Conservation (phyloP, 768 basidiomycete species). For the Phylloporus sp. region DNA sequence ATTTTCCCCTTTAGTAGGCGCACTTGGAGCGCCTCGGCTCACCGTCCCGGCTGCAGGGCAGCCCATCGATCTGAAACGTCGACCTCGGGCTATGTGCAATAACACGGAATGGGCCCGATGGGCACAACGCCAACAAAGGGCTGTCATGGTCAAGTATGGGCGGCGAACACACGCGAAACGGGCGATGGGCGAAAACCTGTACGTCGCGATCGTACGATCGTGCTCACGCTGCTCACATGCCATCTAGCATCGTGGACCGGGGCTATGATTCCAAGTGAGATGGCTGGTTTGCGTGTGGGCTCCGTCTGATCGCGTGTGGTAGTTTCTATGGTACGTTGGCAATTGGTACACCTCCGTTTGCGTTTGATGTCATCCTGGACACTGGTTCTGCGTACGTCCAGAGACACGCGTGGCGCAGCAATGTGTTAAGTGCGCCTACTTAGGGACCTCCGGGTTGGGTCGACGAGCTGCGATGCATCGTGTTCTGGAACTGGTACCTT, state of each 20-base stretch:
- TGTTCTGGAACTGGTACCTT: slow-evolving; percentile 35
- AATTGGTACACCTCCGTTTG: slow-evolving; percentile 43
- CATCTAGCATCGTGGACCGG: slow-evolving; percentile 55
- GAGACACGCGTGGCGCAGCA: background rate
- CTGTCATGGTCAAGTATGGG: slow-evolving; percentile 48
- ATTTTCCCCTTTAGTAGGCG: slow-evolving; percentile 7
- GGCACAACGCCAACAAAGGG: slow-evolving; percentile 46
- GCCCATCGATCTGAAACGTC: slow-evolving; percentile 19
- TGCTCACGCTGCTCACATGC: slow-evolving; percentile 1
- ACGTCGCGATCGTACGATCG: background rate
- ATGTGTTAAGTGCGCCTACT: slow-evolving; percentile 20
- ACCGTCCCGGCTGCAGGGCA: slow-evolving; percentile 13
- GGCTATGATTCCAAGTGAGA: slow-evolving; percentile 57
- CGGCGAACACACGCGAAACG: slow-evolving; percentile 32
- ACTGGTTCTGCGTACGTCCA: slow-evolving; percentile 41
- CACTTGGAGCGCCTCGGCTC: slow-evolving; percentile 10
- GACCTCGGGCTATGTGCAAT: slow-evolving; percentile 10
- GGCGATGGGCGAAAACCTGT: slow-evolving; percentile 49
- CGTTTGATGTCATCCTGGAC: slow-evolving; percentile 50
- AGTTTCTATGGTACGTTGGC: slow-evolving; percentile 36
- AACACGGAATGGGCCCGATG: slow-evolving; percentile 21
- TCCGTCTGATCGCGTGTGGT: background rate
- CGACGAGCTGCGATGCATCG: slow-evolving; percentile 25
- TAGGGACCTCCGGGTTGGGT: slow-evolving; percentile 51
- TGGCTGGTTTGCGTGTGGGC: background rate